Evolutionary conservation across 1,284 basidiomycete species (phyloP).

Genomic region (Cryptococcus sp.): DNA sequence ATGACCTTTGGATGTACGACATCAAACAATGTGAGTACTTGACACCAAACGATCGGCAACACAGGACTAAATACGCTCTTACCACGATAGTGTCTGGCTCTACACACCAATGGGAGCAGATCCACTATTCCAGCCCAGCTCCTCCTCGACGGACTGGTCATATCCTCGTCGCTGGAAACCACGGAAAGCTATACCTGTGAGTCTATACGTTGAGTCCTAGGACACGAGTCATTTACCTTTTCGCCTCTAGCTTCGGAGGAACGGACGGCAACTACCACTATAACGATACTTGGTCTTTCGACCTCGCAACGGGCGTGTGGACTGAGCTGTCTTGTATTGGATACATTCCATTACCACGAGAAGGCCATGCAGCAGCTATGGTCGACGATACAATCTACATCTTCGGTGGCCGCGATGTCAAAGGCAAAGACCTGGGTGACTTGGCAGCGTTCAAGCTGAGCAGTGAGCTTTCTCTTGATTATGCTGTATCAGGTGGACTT

Average conservation of each 20-base stretch:
- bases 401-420: conserved; percentile 94
- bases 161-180: conserved; percentile 74
- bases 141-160: conserved; percentile 93
- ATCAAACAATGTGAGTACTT: conserved; percentile 78
- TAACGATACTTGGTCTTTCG: conserved; percentile 98
- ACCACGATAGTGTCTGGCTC: conserved; percentile 24
- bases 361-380: conserved; percentile 94
- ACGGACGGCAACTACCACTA: conserved; percentile 99
- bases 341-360: conserved; percentile 92
- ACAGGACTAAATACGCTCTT: neutral
- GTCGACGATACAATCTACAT: conserved; percentile 99
- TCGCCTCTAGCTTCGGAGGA: conserved; percentile 79
- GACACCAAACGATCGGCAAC: neutral
- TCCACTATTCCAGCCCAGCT: conserved; percentile 65
- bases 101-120: conserved; percentile 72
- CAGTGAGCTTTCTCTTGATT: conserved; percentile 60
- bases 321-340: conserved; percentile 94
- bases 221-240: neutral
- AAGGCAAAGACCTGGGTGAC: conserved; percentile 94
- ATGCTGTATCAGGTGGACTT: neutral
- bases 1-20: conserved; percentile 97
- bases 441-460: conserved; percentile 95
- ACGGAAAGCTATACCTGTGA: conserved; percentile 83
- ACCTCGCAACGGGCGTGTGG: conserved; percentile 80
- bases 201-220: conserved; percentile 36